Base-by-base conservation (phyloP, 1,284 basidiomycete species). In the Tausonia pullulans region DNA sequence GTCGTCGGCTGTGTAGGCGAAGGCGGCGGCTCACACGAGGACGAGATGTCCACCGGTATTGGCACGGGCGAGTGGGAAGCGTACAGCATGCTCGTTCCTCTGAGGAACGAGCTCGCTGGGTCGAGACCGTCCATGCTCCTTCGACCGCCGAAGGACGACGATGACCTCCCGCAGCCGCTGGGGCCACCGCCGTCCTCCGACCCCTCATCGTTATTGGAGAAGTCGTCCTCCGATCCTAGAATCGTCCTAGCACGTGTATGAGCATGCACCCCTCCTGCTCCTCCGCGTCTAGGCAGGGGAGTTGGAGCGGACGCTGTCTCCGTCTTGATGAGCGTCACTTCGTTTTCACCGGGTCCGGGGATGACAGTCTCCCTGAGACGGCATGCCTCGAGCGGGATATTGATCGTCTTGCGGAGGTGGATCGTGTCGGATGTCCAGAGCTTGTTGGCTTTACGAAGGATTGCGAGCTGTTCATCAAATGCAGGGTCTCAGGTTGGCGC, bases 401-500 rank as follows among this genome's bases (percentile, higher is more conserved):
- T 86, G 54, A 97, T 82, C 7, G 84, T 80, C 53, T 85, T 85
- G 51, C 91, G 86, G 48, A 92, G 81, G 74, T 94, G 89, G 58
- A 97, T 87, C 0, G 89, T 82, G 73, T 96, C 93, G 13, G 87
- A 87, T 1, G 88, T 76, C 92, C 92, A 96, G 4, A 97, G 79
- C 68, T 92, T 89, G 75, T 97, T 97, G 52, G 84, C 85, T 69
- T 84, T 82, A 57, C 91, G 85, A 11, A 97, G 80, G n/a, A 87
- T 85, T 11, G 88, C 81, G 58, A 79, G 71, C 78, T 80, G 69
- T 8, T 10, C n/a, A 43, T 60, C 58, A 50, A 16, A 9, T 49
- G 44, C 48, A 27, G 27, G 27, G 27, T 27, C 27, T 27, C 27
- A 27, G 27, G 27, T 27, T 27, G 27, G 27, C 2, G 27, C 27